Percentiles rank a stretch among this genome's conserved stretches.
Evolutionary conservation across 331 rosid species (phyloP).

Genomic region (Quercus lobata): DNA sequence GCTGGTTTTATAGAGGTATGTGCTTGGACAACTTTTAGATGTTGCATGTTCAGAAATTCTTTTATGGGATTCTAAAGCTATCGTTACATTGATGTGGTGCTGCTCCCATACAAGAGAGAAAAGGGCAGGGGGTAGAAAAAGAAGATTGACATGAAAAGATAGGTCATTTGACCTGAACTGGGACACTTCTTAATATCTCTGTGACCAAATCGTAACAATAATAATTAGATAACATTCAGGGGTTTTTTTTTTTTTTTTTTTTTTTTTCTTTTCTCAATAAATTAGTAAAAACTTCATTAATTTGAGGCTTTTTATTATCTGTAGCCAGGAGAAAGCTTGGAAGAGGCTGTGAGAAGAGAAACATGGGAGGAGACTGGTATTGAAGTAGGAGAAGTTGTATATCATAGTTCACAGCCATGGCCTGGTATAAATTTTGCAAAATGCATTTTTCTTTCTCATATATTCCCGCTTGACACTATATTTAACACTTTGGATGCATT

Average conservation of each 20-base stretch:
- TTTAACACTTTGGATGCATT: not conserved
- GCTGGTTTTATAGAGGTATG: slow-evolving; percentile 88
- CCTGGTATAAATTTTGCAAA: slow-evolving; percentile 57
- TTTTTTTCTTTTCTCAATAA: not conserved
- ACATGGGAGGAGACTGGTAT: slow-evolving; percentile 94
- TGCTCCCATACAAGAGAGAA: too few species aligned
- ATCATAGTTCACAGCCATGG: slow-evolving; percentile 98
- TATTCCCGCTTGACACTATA: not conserved
- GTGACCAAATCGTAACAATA: not conserved
- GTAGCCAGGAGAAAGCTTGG: slow-evolving; percentile 96
- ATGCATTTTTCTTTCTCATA: not conserved
- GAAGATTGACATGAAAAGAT: not conserved
- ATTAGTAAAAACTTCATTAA: slow-evolving; percentile 1
- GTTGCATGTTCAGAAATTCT: not conserved
- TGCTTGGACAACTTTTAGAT: slow-evolving; percentile 17
- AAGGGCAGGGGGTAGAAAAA: not conserved
- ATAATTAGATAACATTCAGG: not conserved
- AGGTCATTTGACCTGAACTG: not conserved
- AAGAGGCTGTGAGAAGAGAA: slow-evolving; percentile 96
- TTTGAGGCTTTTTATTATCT: slow-evolving; percentile 12
- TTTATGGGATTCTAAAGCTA: not conserved
- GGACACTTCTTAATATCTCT: not conserved
- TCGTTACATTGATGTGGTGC: not conserved
- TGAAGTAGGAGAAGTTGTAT: slow-evolving; percentile 87
- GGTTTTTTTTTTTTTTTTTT: not conserved